Base-by-base conservation (phyloP, 768 basidiomycete species). In the Leccinellum luteum region DNA sequence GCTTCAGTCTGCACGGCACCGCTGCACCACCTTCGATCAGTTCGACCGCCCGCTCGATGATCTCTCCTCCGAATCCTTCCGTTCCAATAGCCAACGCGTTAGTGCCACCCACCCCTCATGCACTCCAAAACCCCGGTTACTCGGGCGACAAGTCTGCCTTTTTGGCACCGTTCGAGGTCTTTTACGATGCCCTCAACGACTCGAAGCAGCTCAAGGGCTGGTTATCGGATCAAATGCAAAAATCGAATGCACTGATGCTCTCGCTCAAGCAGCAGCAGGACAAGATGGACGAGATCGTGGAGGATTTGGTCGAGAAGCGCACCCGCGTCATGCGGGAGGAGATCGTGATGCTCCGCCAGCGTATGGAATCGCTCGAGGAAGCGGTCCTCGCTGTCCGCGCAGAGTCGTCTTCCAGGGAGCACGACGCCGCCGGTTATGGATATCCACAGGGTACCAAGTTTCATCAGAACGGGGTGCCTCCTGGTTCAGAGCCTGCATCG, bases 111-210 rank as follows among this genome's bases (percentile, higher is more conserved):
- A 89, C 89, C 1, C 86, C 88, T 3, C 81, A 81, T n/a, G 76
- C 81, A 12, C 76, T 89, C 19, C 84, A 85, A 15, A 82, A 81
- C 41, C 81, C 85, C 1, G 80, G 79, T 13, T 85, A 83, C 65
- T 66, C 81, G 10, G 81, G 81, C 23, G 86, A 87, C 66, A 90
- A 87, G 68, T 76, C 82, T 1, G 86, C 90, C 19, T 94, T 94
- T 71, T 74, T 94, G 49, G 84, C 87, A 0, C 91, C 90, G 3
- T 94, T 94, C 62, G 89, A 88, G 65, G 71, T 80, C 52, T 94
- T 94, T 71, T 94, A 92, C 68, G 91, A 94, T 58, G 86, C 90
- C 3, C 81, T 94, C 31, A 81, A 85, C 54, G 92, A 92, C 69
- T 85, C 88, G 15, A 86, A 84, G 66, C 84, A 90, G 66, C 81